Percentiles rank a stretch among this genome's conserved stretches.
phyloP scores from a whole-genome alignment of 352 stramenopile species.

The Globisporangium nunn region DNA sequence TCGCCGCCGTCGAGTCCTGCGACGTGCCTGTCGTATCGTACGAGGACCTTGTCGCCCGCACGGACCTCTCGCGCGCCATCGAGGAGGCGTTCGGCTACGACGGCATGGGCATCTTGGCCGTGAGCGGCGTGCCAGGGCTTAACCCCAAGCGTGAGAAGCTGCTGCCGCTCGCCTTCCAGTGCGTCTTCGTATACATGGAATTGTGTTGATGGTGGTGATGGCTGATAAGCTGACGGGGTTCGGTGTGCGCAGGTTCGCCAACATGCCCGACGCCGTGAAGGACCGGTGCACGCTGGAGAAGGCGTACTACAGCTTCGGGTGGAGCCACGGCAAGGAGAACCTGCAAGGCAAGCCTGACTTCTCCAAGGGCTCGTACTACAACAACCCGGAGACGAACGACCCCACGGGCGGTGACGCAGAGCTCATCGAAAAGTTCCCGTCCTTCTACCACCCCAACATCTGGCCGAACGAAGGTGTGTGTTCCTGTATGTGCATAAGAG shows the following conservation, averaged over 20 bases:
- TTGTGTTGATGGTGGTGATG: neutral
- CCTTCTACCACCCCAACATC: constrained; percentile 93
- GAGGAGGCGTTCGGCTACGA: constrained; percentile 85
- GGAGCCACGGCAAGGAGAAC: constrained; percentile 95
- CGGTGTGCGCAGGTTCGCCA: constrained; percentile 33
- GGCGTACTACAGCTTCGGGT: constrained; percentile 93
- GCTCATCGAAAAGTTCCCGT: constrained; percentile 74
- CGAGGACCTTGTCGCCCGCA: constrained; percentile 35
- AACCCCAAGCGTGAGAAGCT: constrained; percentile 59
- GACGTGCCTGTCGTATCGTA: constrained; percentile 67
- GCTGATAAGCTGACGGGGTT: neutral
- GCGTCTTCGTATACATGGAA: constrained; percentile 12
- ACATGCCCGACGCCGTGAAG: constrained; percentile 77
- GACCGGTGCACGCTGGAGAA: constrained; percentile 76
- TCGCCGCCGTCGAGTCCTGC: constrained; percentile 8
- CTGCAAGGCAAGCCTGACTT: constrained; percentile 90
- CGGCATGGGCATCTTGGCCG: constrained; percentile 87
- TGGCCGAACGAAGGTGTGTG: constrained; percentile 60
- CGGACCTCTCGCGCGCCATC: constrained; percentile 41
- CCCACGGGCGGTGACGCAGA: constrained; percentile 66
- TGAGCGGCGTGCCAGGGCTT: constrained; percentile 83
- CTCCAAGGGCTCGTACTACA: constrained; percentile 96
- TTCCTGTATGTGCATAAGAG: neutral
- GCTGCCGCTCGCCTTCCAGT: constrained; percentile 83
- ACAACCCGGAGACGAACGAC: constrained; percentile 92